Base-by-base conservation (phyloP, 2,329 filamentous ascomycete genomes). In the Atkinsonella texensis region DNA sequence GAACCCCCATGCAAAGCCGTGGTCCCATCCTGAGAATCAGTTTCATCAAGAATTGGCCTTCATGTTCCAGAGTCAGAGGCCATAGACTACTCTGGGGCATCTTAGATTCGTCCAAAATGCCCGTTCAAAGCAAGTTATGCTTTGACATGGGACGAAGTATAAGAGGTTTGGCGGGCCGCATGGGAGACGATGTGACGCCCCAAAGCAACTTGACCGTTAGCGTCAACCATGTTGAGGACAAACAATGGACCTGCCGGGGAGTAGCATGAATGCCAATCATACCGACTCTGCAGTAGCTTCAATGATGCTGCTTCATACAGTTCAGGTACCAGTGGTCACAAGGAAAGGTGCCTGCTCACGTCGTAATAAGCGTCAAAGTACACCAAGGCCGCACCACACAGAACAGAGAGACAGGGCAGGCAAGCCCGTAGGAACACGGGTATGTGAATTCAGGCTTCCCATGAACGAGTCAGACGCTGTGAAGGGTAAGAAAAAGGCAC, bases 221-320 rank as follows among this genome's bases (percentile, higher is more conserved):
- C n/a, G 45, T 35, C 23, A 44, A 41, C 50, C 48, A 39, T 46
- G 33, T 54, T 49, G 44, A 35, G 31, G 35, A 12, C 32, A 33
- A 23, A 41, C 39, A 31, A 33, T 52, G 50, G 52, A 50, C 32
- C 49, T 35, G 43, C 43, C 31, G 31, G 32, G 52, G 31, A 49
- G 40, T 46, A 43, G 52, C 50, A 50, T 52, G 46, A 50, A 42
- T 49, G 23, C 43, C 50, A 52, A 44, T 49, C 47, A 41, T 40
- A n/a, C 49, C 38, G 33, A 46, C 44, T 31, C 35, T 50, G 28
- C 28, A 23, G 28, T 28, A 18, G 46, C 38, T 20, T 28, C 41
- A 28, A 33, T 23, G 18, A 48, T 17, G 41, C 44, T 28, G 32
- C 17, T 48, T 10, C 18, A 42, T 46, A 11, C n/a, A 31, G 43